Conservation (phyloP, 1,284 basidiomycete species). For the Meira miltonrushii region DNA sequence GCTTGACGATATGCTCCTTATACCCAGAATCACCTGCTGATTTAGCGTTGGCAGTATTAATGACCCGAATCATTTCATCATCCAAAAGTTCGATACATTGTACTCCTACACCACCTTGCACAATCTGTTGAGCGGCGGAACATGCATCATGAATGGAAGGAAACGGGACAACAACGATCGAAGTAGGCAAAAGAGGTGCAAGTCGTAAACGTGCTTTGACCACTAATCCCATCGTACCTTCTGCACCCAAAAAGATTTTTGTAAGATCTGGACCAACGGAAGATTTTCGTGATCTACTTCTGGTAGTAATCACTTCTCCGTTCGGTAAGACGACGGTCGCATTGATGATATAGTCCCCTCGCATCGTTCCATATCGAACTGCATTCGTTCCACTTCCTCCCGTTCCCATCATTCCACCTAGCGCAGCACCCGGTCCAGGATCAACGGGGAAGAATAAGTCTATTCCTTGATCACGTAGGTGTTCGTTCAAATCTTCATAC, state of each 20-base stretch:
- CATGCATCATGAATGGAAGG: slow-evolving; percentile 59
- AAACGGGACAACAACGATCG: slow-evolving; percentile 58
- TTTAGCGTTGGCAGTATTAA: slow-evolving; percentile 37
- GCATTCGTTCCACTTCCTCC: slow-evolving; percentile 66
- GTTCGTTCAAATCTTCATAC: slow-evolving; percentile 81
- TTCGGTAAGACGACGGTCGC: slow-evolving; percentile 66
- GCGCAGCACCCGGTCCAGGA: slow-evolving; percentile 63
- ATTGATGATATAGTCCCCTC: slow-evolving; percentile 53
- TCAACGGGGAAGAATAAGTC: slow-evolving; percentile 81
- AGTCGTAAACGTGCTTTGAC: slow-evolving; percentile 81
- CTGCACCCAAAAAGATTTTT: slow-evolving; percentile 87
- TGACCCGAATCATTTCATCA: slow-evolving; percentile 41
- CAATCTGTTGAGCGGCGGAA: slow-evolving; percentile 66
- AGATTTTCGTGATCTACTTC: slow-evolving; percentile 71
- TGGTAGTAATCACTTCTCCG: slow-evolving; percentile 88
- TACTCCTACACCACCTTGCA: slow-evolving; percentile 57
- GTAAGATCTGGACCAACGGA: slow-evolving; percentile 85
- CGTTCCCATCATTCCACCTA: slow-evolving; percentile 84
- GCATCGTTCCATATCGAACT: slow-evolving; percentile 81
- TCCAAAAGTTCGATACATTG: slow-evolving; percentile 56
- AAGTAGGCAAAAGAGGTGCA: slow-evolving; percentile 68
- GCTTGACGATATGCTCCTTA: background rate
- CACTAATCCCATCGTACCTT: slow-evolving; percentile 87
- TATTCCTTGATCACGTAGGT: slow-evolving; percentile 65
- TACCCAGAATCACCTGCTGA: slow-evolving; percentile 12